phyloP scores from a whole-genome alignment of 108 stramenopile genomes.

The Schizochytrium sp. region DNA sequence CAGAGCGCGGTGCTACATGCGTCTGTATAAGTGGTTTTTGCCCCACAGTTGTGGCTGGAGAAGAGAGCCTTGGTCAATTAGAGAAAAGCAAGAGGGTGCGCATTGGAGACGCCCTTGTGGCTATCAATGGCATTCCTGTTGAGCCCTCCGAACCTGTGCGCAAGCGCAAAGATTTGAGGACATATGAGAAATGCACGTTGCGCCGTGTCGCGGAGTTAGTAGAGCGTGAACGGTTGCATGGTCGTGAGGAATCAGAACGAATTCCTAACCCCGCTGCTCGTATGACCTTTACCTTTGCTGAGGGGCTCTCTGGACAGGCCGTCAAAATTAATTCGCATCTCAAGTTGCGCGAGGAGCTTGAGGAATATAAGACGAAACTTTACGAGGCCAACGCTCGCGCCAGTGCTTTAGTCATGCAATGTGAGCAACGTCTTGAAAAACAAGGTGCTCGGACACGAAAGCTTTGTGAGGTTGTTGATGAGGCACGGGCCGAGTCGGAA shows the following conservation, averaged over 20 bases:
- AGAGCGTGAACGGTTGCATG: neutral
- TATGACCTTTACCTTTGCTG: slow-evolving; percentile 31
- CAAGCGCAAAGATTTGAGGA: neutral
- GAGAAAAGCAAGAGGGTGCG: slow-evolving; percentile 16
- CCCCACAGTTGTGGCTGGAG: slow-evolving; percentile 47
- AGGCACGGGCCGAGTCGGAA: slow-evolving; percentile 25
- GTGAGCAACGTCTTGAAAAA: slow-evolving; percentile 50
- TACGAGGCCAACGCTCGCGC: slow-evolving; percentile 54
- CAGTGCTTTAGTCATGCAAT: slow-evolving; percentile 32
- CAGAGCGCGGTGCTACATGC: slow-evolving; percentile 3
- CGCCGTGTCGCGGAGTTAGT: slow-evolving; percentile 15
- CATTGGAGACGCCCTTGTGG: slow-evolving; percentile 46
- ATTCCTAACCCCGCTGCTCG: slow-evolving; percentile 5
- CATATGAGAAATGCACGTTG: slow-evolving; percentile 28
- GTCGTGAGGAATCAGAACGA: slow-evolving; percentile 13
- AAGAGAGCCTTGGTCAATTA: slow-evolving; percentile 19
- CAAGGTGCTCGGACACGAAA: slow-evolving; percentile 10
- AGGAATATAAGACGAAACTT: slow-evolving; percentile 26
- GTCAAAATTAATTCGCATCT: neutral
- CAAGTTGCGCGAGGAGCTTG: neutral
- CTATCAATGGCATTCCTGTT: slow-evolving; percentile 4
- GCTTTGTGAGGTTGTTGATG: slow-evolving; percentile 33
- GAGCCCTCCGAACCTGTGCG: slow-evolving; percentile 36
- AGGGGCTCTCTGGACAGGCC: neutral
- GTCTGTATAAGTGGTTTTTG: slow-evolving; percentile 48